These are phyloP conservation scores for Kodamaea anthophila DNA, from an alignment of 1,139 yeast genomes.

Conservation along the genomic window DNA sequence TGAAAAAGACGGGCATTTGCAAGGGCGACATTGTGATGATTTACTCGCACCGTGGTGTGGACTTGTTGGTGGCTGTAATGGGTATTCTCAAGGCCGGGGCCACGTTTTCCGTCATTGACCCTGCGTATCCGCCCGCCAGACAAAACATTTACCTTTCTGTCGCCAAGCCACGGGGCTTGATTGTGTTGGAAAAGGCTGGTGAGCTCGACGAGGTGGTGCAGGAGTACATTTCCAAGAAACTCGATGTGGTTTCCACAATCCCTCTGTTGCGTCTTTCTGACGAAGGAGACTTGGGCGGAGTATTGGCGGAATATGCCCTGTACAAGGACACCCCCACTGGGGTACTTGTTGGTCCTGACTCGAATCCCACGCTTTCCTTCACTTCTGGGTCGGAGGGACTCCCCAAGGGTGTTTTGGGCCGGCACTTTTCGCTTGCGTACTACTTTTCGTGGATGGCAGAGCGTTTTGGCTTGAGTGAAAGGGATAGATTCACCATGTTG, in stretches of 20 bases:
- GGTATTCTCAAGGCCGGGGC: slow-evolving; percentile 98
- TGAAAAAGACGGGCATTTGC: slow-evolving; percentile 72
- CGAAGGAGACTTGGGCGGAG: slow-evolving; percentile 68
- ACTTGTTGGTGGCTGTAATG: slow-evolving; percentile 91
- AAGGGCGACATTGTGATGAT: slow-evolving; percentile 96
- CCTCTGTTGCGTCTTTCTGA: slow-evolving; percentile 73
- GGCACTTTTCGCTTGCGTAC: slow-evolving; percentile 94
- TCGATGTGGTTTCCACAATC: slow-evolving; percentile 65
- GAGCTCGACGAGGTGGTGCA: slow-evolving; percentile 67
- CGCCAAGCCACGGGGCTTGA: slow-evolving; percentile 86
- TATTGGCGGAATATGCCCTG: slow-evolving; percentile 42
- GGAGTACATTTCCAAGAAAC: slow-evolving; percentile 64
- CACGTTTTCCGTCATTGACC: slow-evolving; percentile 95
- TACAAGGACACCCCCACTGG: slow-evolving; percentile 62
- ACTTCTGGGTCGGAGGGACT: slow-evolving; percentile 99
- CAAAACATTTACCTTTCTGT: slow-evolving; percentile 89
- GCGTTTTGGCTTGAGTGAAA: slow-evolving; percentile 66
- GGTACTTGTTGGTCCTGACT: slow-evolving; percentile 95
- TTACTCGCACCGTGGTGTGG: slow-evolving; percentile 96
- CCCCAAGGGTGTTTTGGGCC: slow-evolving; percentile 97
- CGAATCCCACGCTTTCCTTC: slow-evolving; percentile 92
- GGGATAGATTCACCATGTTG: slow-evolving; percentile 92
- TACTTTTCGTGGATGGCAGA: slow-evolving; percentile 98
- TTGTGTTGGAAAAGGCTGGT: slow-evolving; percentile 90
- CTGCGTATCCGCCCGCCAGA: slow-evolving; percentile 98